These are phyloP conservation scores for Protostelium mycophagum DNA, from an alignment of 78 protist species.

Conservation along the genomic window DNA sequence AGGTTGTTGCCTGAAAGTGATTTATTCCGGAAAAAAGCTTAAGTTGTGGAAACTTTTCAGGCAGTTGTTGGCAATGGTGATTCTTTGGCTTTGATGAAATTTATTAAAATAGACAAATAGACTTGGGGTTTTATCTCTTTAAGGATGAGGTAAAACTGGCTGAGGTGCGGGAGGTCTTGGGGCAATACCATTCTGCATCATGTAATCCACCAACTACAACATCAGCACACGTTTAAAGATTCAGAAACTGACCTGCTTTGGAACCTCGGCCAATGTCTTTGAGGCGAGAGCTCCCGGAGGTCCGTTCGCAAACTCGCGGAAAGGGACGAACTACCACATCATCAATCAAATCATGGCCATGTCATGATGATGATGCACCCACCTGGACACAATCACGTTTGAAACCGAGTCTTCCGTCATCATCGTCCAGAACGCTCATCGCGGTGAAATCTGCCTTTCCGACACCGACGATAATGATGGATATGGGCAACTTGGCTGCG, in stretches of 20 bases:
- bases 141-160: too few species aligned
- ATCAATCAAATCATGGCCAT: too few species aligned
- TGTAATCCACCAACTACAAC: background rate
- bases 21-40: too few species aligned
- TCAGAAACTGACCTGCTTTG: constrained; percentile 14
- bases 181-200: background rate
- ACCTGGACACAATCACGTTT: background rate
- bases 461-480: constrained; percentile 80
- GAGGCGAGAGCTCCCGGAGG: constrained; percentile 14
- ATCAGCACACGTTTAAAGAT: background rate
- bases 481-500: constrained; percentile 28
- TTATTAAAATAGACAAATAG: too few species aligned
- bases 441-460: constrained; percentile 66
- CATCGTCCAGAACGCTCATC: constrained; percentile 79
- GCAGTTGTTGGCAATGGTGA: too few species aligned
- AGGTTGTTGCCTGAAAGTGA: too few species aligned
- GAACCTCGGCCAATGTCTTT: constrained; percentile 58
- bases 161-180: background rate
- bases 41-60: too few species aligned
- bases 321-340: constrained; percentile 79
- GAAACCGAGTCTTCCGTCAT: constrained; percentile 16
- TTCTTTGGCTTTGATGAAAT: too few species aligned
- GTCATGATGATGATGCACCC: background rate
- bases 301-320: constrained; percentile 10
- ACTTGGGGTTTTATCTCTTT: too few species aligned